Percentiles rank a stretch among this genome's conserved stretches.
These are phyloP conservation scores for Cenchrus purpureus DNA, from an alignment of 176 grass and related monocot genomes.

Conservation along the genomic window DNA sequence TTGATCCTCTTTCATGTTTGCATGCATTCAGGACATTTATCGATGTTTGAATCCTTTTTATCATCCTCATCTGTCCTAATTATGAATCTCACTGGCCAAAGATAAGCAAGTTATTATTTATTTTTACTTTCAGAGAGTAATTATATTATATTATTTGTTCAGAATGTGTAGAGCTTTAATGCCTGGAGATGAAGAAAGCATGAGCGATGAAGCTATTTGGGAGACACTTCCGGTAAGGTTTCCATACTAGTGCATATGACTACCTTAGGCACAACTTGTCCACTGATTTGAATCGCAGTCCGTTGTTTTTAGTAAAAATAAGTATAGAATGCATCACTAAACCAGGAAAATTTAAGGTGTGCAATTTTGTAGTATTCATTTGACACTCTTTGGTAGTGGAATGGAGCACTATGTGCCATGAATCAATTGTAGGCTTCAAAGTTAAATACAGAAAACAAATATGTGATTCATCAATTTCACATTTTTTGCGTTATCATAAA, in stretches of 20 bases:
- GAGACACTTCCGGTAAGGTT: conserved; percentile 94
- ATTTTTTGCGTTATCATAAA: neutral
- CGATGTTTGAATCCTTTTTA: conserved; percentile 14
- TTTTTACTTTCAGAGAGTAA: conserved; percentile 20
- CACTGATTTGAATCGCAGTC: neutral
- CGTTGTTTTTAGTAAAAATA: neutral
- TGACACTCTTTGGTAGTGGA: neutral
- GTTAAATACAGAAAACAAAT: conserved; percentile 6
- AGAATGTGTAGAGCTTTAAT: conserved; percentile 99
- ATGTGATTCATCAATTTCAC: neutral
- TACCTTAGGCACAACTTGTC: conserved; percentile 10
- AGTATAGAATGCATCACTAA: neutral
- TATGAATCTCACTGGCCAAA: neutral
- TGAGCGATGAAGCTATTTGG: conserved; percentile 92
- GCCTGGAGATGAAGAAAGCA: conserved; percentile 97
- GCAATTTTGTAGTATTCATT: neutral
- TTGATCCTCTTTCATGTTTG: neutral
- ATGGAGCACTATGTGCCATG: neutral
- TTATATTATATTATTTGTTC: conserved; percentile 31
- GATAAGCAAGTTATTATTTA: neutral
- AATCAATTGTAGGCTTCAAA: conserved; percentile 22
- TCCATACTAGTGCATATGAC: conserved; percentile 3
- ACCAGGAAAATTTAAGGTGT: neutral
- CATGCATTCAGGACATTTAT: neutral
- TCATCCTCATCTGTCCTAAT: neutral